Conservation (phyloP, 2,329 filamentous ascomycete species). For the Verticillium dahliae region DNA sequence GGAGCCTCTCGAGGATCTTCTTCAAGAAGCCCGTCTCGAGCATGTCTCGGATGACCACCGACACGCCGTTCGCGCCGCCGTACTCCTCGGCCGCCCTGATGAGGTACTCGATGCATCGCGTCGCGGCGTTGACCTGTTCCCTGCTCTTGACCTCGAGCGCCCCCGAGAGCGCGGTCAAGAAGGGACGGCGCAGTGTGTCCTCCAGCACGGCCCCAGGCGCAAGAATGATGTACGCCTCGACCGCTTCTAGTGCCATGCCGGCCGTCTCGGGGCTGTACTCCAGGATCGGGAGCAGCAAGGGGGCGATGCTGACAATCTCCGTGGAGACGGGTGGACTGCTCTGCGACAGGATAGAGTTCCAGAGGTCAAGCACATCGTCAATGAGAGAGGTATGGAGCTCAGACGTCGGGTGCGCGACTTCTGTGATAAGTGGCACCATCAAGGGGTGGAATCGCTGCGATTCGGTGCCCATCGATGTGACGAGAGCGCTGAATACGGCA, state of each 20-base stretch:
- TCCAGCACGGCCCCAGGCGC: conserved; percentile 61
- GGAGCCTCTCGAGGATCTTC: conserved; percentile 59
- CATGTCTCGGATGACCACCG: conserved; percentile 59
- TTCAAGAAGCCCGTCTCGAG: conserved; percentile 56
- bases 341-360: conserved; percentile 67
- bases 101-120: conserved; percentile 56
- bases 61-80: conserved; percentile 54
- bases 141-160: conserved; percentile 47
- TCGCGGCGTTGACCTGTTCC: conserved; percentile 51
- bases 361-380: conserved; percentile 87
- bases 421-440: conserved; percentile 75
- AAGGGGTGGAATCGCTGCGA: conserved; percentile 73
- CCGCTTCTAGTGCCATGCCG: conserved; percentile 53
- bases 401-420: conserved; percentile 71
- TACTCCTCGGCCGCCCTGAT: conserved; percentile 57
- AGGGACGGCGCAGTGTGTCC: conserved; percentile 45
- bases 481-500: conserved; percentile 74
- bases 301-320: conserved; percentile 56
- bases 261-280: conserved; percentile 60
- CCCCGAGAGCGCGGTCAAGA: conserved; percentile 40
- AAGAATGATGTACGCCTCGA: conserved; percentile 65
- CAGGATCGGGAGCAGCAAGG: conserved; percentile 59
- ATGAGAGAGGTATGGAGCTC: conserved; percentile 74
- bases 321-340: conserved; percentile 54
- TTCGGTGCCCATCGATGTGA: conserved; percentile 75